Evolutionary conservation across 495 filamentous ascomycete genomes (phyloP).

Genomic region (Penicillium fimorum): DNA sequence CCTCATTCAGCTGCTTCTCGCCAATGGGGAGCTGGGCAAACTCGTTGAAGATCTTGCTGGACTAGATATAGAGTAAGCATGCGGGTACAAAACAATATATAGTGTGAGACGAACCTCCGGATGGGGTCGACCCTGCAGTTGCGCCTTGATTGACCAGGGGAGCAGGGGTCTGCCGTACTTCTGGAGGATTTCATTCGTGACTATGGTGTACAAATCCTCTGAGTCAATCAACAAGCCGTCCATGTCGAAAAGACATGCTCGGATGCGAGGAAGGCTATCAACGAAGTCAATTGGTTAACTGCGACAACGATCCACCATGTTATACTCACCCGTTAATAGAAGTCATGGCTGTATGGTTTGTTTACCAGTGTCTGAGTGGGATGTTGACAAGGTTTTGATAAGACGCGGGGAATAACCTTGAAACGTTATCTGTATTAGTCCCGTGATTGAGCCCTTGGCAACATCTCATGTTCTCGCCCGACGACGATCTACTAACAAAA

Average conservation of each 20-base stretch:
- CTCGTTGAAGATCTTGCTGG: constrained; percentile 59
- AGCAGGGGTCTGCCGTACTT: constrained; percentile 69
- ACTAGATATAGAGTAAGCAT: constrained; percentile 18
- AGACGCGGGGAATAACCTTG: constrained; percentile 25
- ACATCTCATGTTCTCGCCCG: constrained; percentile 3
- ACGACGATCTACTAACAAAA: constrained; percentile 14
- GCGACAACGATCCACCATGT: not conserved
- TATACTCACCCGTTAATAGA: constrained; percentile 17
- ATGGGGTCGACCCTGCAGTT: constrained; percentile 86
- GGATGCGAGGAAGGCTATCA: constrained; percentile 67
- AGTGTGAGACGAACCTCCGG: constrained; percentile 52
- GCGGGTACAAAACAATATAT: not conserved
- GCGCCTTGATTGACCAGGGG: constrained; percentile 93
- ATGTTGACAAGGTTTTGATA: constrained; percentile 13
- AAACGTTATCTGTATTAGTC: constrained; percentile 19
- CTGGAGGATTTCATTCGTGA: constrained; percentile 76
- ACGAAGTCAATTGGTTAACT: constrained; percentile 12
- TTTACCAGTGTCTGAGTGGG: constrained; percentile 3
- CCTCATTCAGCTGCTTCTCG: constrained; percentile 57
- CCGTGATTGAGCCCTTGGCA: constrained; percentile 24
- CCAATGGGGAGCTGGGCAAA: constrained; percentile 88
- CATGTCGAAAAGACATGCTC: constrained; percentile 98
- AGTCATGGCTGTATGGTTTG: constrained; percentile 13
- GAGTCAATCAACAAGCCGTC: constrained; percentile 92
- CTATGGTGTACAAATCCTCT: constrained; percentile 86